A percentile compares a stretch with the other conserved stretches of the same genome.
These are phyloP conservation scores for Saturnispora sekii DNA, from an alignment of 805 yeast species.

Conservation along the genomic window DNA sequence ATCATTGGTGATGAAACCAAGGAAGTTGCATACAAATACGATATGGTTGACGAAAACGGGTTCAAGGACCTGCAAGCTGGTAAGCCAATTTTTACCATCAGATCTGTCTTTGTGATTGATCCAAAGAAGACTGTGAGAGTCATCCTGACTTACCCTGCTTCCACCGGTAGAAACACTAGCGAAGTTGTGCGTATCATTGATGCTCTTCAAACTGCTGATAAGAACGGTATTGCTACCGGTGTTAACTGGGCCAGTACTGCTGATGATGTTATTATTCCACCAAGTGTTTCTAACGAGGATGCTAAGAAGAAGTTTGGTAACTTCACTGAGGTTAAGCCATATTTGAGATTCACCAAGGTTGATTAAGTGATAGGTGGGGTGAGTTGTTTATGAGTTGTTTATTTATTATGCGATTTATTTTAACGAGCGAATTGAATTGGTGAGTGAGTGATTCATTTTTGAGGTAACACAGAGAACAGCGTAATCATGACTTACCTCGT, in stretches of 20 bases:
- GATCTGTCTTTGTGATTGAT: slow-evolving; percentile 88
- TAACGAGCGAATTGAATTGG: neutral
- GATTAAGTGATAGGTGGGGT: slow-evolving; percentile 6
- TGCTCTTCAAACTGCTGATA: slow-evolving; percentile 79
- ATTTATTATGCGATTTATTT: neutral
- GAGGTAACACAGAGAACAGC: too few species aligned
- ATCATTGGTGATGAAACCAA: slow-evolving; percentile 82
- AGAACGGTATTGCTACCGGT: slow-evolving; percentile 79
- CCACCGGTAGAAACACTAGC: slow-evolving; percentile 87
- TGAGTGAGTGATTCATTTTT: too few species aligned
- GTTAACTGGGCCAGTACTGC: slow-evolving; percentile 78
- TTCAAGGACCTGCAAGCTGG: slow-evolving; percentile 55
- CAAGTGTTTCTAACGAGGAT: slow-evolving; percentile 68
- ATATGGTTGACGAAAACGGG: slow-evolving; percentile 82
- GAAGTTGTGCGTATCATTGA: slow-evolving; percentile 89
- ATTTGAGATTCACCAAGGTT: slow-evolving; percentile 57
- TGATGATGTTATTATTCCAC: slow-evolving; percentile 88
- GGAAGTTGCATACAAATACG: slow-evolving; percentile 75
- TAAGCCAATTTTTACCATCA: slow-evolving; percentile 77
- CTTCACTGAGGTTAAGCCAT: slow-evolving; percentile 81
- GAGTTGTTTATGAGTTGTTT: neutral
- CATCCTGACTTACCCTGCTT: slow-evolving; percentile 83
- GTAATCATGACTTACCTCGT: too few species aligned
- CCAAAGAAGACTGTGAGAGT: slow-evolving; percentile 84
- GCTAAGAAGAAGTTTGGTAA: slow-evolving; percentile 79